phyloP scores from a whole-genome alignment of 1,139 yeast genomes.

The Debaryomyces sp. region DNA sequence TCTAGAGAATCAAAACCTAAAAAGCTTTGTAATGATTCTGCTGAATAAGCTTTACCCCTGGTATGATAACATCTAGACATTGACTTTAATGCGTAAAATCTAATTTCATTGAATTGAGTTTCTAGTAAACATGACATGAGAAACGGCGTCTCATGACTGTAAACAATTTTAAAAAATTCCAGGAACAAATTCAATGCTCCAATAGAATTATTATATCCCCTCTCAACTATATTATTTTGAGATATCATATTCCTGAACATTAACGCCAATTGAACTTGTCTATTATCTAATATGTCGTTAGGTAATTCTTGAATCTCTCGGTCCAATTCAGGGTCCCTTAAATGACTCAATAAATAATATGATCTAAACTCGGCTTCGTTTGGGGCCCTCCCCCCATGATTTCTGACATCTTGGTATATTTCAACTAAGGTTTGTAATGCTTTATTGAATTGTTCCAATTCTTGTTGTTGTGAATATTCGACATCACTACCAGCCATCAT shows the following conservation, averaged over 20 bases:
- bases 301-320: constrained; percentile 77
- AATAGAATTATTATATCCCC: constrained; percentile 58
- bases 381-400: constrained; percentile 68
- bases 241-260: constrained; percentile 65
- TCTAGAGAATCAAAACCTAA: constrained; percentile 68
- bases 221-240: constrained; percentile 62
- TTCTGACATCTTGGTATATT: constrained; percentile 79
- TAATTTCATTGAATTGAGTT: constrained; percentile 75
- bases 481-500: constrained; percentile 78
- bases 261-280: constrained; percentile 70
- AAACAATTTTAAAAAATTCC: constrained; percentile 63
- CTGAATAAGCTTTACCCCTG: constrained; percentile 66
- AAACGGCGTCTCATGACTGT: constrained; percentile 58
- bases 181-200: constrained; percentile 66
- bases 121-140: constrained; percentile 77
- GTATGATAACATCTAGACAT: constrained; percentile 72
- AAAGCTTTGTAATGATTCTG: constrained; percentile 46
- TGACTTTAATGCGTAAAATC: constrained; percentile 74
- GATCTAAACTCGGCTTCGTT: constrained; percentile 95
- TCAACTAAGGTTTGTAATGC: constrained; percentile 88
- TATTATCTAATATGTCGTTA: constrained; percentile 50
- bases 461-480: constrained; percentile 93
- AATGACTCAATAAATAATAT: constrained; percentile 77
- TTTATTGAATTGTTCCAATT: constrained; percentile 90
- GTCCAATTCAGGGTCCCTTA: constrained; percentile 84